Percentiles rank a stretch among this genome's conserved stretches.
Evolutionary conservation across 805 yeast genomes (phyloP).

Genomic region (Ogataea methylovora): DNA sequence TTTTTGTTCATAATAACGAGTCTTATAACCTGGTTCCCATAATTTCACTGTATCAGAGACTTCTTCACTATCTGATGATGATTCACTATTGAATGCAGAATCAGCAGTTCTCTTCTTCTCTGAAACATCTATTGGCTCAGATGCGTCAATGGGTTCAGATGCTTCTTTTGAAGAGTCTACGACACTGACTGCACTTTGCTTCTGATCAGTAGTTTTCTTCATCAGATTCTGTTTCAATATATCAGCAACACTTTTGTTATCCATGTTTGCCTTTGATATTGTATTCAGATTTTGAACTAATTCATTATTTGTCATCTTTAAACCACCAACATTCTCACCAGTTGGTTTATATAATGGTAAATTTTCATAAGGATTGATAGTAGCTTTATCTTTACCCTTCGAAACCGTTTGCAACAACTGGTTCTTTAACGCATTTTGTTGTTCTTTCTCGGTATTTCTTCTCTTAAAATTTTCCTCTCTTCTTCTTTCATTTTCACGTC

Average conservation of each 20-base stretch:
- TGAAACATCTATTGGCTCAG: slow-evolving; percentile 22
- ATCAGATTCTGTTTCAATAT: slow-evolving; percentile 36
- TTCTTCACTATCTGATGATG: slow-evolving; percentile 33
- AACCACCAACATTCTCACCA: slow-evolving; percentile 64
- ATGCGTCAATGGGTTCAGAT: slow-evolving; percentile 7
- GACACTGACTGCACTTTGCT: slow-evolving; percentile 19
- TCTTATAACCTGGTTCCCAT: slow-evolving; percentile 83
- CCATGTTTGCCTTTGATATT: slow-evolving; percentile 62
- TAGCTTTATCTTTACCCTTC: slow-evolving; percentile 72
- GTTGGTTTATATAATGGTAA: slow-evolving; percentile 70
- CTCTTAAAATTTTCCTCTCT: slow-evolving; percentile 59
- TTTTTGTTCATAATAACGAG: slow-evolving; percentile 73
- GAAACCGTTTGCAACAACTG: slow-evolving; percentile 46
- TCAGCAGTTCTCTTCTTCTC: slow-evolving; percentile 17
- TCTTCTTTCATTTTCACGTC: slow-evolving; percentile 63
- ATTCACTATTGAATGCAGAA: slow-evolving; percentile 18
- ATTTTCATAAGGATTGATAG: slow-evolving; percentile 56
- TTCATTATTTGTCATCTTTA: slow-evolving; percentile 60
- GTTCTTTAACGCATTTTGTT: slow-evolving; percentile 36
- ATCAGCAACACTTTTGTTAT: slow-evolving; percentile 64
- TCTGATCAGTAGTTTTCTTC: slow-evolving; percentile 7
- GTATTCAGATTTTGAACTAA: slow-evolving; percentile 56
- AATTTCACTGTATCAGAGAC: slow-evolving; percentile 49
- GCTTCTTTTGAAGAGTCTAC: slow-evolving; percentile 15
- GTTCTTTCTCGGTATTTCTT: slow-evolving; percentile 40